phyloP scores from a whole-genome alignment of 208 protist genomes.

The Wallacemonas rigidus region DNA sequence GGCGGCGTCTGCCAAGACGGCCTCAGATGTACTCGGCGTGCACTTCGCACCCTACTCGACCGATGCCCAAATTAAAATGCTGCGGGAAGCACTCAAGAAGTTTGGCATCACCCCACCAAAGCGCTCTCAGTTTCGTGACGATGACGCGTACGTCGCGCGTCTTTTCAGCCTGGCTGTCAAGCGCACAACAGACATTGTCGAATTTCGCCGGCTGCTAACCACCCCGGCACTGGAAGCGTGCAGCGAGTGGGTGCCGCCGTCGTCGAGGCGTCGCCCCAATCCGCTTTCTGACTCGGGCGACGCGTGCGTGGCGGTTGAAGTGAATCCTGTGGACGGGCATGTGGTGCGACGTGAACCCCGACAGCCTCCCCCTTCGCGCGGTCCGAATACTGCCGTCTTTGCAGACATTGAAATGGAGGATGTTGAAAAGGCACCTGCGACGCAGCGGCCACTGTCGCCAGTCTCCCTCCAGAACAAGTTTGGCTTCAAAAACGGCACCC shows the following conservation, averaged over 20 bases:
- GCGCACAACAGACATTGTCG: slow-evolving; percentile 32
- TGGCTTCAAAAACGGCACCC: slow-evolving; percentile 31
- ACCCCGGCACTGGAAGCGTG: slow-evolving; percentile 1
- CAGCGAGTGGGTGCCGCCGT: not conserved
- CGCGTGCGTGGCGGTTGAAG: slow-evolving; percentile 1
- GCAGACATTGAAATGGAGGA: slow-evolving; percentile 14
- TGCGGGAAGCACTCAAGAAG: slow-evolving; percentile 30
- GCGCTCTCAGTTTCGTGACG: slow-evolving; percentile 18
- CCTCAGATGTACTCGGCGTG: slow-evolving; percentile 25
- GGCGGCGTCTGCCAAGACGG: slow-evolving; percentile 12
- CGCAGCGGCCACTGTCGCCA: not conserved
- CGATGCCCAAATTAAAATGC: slow-evolving; percentile 27
- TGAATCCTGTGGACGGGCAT: slow-evolving; percentile 4
- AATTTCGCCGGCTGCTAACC: slow-evolving; percentile 20
- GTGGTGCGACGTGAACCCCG: not conserved
- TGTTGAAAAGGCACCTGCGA: not conserved
- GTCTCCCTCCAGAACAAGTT: not conserved
- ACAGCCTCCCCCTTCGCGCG: not conserved
- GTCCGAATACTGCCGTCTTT: slow-evolving; percentile 10
- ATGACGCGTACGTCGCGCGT: slow-evolving; percentile 25
- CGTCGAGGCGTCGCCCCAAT: not conserved
- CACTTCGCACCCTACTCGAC: slow-evolving; percentile 32
- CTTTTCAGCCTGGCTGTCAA: slow-evolving; percentile 20
- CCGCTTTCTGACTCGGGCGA: slow-evolving; percentile 13
- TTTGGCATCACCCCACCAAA: slow-evolving; percentile 22